A percentile compares a stretch with the other conserved stretches of the same genome.
phyloP scores from a whole-genome alignment of 2,329 filamentous ascomycete genomes.

The Curvularia sp. region DNA sequence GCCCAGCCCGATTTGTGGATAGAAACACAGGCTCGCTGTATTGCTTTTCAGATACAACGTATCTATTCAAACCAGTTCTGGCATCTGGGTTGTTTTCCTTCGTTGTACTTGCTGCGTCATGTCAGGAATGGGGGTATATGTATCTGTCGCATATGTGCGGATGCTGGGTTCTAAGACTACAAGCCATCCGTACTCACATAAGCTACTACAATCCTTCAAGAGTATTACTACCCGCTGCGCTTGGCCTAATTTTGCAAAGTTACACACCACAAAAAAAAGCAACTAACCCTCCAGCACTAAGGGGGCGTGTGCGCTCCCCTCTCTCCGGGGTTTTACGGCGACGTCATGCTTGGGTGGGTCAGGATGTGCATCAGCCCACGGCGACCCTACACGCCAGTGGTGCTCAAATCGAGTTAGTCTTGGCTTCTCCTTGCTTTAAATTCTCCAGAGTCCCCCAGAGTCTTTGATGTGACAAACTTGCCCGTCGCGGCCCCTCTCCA shows the following conservation, averaged over 20 bases:
- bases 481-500: constrained; percentile 22
- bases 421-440: constrained; percentile 17
- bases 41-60: background rate
- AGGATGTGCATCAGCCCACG: constrained; percentile 21
- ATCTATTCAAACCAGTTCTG: background rate
- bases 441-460: constrained; percentile 11
- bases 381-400: constrained; percentile 14
- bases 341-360: constrained; percentile 27
- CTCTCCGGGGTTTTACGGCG: constrained; percentile 17
- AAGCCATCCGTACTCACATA: background rate
- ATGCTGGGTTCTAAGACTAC: background rate
- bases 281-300: background rate
- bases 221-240: background rate
- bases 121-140: background rate
- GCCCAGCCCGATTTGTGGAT: background rate
- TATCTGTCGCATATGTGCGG: background rate
- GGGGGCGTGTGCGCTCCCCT: constrained; percentile 3
- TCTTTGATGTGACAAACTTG: background rate
- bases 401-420: constrained; percentile 19
- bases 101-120: background rate
- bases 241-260: background rate
- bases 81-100: background rate
- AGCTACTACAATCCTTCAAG: background rate
- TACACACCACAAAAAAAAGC: background rate
- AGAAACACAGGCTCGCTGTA: background rate